Percentiles rank a stretch among this genome's conserved stretches.
These are phyloP conservation scores for Tephrocybe sp. DNA, from an alignment of 768 basidiomycete species.

Conservation along the genomic window DNA sequence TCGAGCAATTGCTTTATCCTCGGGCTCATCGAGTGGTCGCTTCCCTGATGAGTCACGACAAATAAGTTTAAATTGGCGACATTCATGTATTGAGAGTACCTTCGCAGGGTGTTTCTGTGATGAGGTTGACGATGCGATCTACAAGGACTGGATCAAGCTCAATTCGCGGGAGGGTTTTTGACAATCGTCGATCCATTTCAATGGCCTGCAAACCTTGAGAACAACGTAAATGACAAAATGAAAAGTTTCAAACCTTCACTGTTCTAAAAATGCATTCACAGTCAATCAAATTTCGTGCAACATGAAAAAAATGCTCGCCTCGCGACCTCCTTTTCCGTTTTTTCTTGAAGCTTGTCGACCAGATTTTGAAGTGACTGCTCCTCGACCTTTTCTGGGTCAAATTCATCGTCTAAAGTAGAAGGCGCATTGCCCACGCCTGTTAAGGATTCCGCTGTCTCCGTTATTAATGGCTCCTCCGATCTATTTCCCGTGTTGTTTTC, in stretches of 20 bases:
- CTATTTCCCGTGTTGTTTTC: conserved; percentile 15
- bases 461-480: conserved; percentile 7
- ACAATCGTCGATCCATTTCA: conserved; percentile 76
- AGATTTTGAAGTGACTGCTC: conserved; percentile 64
- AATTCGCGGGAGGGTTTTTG: conserved; percentile 58
- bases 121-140: conserved; percentile 57
- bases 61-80: no score
- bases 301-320: conserved; percentile 39
- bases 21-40: conserved; percentile 48
- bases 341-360: conserved; percentile 84
- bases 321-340: conserved; percentile 80
- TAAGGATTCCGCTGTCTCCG: conserved; percentile 1
- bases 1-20: conserved; percentile 68
- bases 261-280: conserved; percentile 25
- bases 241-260: conserved; percentile 30
- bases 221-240: neutral
- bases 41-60: no score
- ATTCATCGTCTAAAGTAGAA: conserved; percentile 23
- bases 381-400: conserved; percentile 39
- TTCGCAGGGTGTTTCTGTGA: conserved; percentile 33
- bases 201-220: conserved; percentile 49
- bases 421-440: conserved; percentile 4
- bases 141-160: conserved; percentile 60
- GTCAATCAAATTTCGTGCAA: neutral
- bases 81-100: no score